Evolutionary conservation across 495 filamentous ascomycete species (phyloP), one percentile per base, ranked within the genome.

Genomic region (Darksidea phi): DNA sequence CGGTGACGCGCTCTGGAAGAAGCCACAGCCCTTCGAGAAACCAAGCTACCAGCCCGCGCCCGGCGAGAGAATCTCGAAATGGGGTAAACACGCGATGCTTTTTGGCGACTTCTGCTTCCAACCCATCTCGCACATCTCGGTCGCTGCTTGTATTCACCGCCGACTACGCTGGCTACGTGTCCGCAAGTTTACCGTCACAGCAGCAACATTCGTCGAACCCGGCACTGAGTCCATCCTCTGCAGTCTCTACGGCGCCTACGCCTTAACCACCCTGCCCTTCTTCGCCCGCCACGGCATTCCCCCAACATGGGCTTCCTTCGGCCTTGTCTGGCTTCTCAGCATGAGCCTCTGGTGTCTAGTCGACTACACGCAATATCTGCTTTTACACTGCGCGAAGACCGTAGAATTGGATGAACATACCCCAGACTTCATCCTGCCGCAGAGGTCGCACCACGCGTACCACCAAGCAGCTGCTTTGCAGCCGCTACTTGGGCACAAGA

Each of bases 141-240:
- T 95, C 1, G 72, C 71, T 5, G 87, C 88, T 11, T 97, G 96
- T 73, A 80, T 91, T 23, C 88, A 86, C 1, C 86, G 95, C 15
- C 83, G 95, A 6, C 85, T 93, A 0, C 82, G 95, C 43, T 99
- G 95, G 95, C 75, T 97, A 17, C 84, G 95, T 0, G 95, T 96
- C 2, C 80, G 95, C 28, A 99, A 97, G 70, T 99, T 89, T 78
- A 96, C 92, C 5, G 93, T 97, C 28, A 77, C 88, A 17, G 78
- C 87, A 0, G 95, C 95, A 0, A 97, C 95, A 0, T 76, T 97
- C 1, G 87, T 96, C n/a, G 95, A 99, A 66, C 93, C 92, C 0
- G 91, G 90, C 1, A 94, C 94, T 1, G 95, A 97, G 74, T 88
- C 85, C n/a, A 75, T 97, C 12, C 68, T 96, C 0, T 94, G 90